These are phyloP conservation scores for Cyberlindnera americana DNA, from an alignment of 805 yeast species.

Conservation along the genomic window DNA sequence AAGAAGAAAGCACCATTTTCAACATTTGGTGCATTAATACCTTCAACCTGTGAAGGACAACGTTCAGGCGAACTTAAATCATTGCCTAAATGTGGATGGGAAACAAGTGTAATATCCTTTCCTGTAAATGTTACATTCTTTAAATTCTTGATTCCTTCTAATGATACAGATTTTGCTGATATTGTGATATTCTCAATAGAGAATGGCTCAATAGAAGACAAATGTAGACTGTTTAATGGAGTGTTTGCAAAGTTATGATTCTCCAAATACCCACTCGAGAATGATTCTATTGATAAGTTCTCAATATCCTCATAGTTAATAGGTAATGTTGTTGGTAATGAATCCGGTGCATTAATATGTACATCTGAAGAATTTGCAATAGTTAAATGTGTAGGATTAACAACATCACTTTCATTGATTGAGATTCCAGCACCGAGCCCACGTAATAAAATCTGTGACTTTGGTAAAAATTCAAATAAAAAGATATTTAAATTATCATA, in stretches of 20 bases:
- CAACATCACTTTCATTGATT: neutral
- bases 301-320: neutral
- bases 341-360: neutral
- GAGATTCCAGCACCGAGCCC: neutral
- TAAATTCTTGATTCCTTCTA: neutral
- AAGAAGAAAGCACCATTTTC: slow-evolving; percentile 1
- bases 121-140: neutral
- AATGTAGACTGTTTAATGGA: neutral
- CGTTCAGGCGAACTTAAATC: neutral
- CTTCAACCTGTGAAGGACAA: neutral
- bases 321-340: neutral
- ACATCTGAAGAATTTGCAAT: neutral
- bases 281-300: neutral
- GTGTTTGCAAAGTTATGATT: neutral
- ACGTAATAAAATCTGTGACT: neutral
- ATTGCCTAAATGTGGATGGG: neutral
- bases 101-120: neutral
- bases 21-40: neutral
- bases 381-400: neutral
- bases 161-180: neutral
- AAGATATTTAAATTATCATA: neutral
- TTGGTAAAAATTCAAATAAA: neutral
- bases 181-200: neutral
- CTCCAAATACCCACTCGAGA: neutral
- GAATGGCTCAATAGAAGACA: neutral